These are phyloP conservation scores for Prunus salicina DNA, from an alignment of 306 rosid genomes.

Conservation along the genomic window DNA sequence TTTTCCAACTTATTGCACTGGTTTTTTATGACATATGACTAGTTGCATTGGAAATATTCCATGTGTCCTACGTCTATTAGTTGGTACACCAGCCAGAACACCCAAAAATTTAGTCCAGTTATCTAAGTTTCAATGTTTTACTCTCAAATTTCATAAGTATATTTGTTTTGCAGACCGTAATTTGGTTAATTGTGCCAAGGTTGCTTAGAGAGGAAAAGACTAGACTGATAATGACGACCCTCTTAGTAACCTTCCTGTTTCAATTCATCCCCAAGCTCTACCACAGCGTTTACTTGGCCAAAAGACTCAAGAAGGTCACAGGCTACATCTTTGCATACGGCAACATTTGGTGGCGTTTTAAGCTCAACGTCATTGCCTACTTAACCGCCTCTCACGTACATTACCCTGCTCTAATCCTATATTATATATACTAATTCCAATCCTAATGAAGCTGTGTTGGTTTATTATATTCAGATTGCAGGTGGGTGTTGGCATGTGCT, in stretches of 20 bases:
- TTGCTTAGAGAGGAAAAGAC: slow-evolving; percentile 23
- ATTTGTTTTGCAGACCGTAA: slow-evolving; percentile 15
- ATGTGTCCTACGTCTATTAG: no score
- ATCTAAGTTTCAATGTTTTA: neutral
- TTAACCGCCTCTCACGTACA: slow-evolving; percentile 35
- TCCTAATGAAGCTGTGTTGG: neutral
- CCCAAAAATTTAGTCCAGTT: no score
- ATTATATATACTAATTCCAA: neutral
- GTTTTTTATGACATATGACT: no score
- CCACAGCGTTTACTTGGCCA: slow-evolving; percentile 31
- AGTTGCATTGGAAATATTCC: no score
- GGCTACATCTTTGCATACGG: slow-evolving; percentile 38
- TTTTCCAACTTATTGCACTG: no score
- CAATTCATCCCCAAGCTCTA: slow-evolving; percentile 36
- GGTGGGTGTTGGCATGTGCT: slow-evolving; percentile 39
- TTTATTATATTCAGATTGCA: slow-evolving; percentile 6
- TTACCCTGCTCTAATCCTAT: neutral
- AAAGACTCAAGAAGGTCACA: slow-evolving; percentile 30
- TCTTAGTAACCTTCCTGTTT: slow-evolving; percentile 25
- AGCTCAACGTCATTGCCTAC: slow-evolving; percentile 33
- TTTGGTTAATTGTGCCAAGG: slow-evolving; percentile 29
- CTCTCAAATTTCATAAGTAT: no score
- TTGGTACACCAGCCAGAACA: no score
- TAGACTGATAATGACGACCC: slow-evolving; percentile 17
- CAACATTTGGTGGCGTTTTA: slow-evolving; percentile 38